These are phyloP conservation scores for Trichoderma koningii DNA, from an alignment of 2,329 filamentous ascomycete species.

Conservation along the genomic window DNA sequence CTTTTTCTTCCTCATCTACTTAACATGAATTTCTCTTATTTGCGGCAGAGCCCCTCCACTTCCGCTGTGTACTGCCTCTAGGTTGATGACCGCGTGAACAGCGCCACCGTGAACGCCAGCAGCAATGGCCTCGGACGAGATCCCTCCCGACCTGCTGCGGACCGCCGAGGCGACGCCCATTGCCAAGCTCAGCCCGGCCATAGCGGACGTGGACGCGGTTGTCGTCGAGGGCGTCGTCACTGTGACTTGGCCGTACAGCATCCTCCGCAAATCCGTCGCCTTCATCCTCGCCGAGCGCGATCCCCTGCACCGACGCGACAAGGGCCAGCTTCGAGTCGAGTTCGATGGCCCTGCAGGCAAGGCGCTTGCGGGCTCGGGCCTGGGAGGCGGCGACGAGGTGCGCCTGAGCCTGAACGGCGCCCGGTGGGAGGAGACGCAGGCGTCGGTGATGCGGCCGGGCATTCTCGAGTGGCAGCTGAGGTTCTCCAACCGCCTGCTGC, in stretches of 20 bases:
- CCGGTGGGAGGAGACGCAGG: conserved; percentile 61
- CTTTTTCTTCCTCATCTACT: neutral
- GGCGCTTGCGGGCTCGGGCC: conserved; percentile 63
- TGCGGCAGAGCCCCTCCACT: conserved; percentile 22
- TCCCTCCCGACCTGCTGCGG: conserved; percentile 33
- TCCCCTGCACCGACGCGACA: conserved; percentile 72
- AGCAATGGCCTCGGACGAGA: conserved; percentile 34
- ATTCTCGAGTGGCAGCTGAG: conserved; percentile 61
- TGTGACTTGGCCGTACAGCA: conserved; percentile 89
- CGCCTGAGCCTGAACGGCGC: conserved; percentile 69
- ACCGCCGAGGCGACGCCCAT: conserved; percentile 52
- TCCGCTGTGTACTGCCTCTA: neutral
- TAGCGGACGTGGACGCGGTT: conserved; percentile 45
- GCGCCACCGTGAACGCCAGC: conserved; percentile 12
- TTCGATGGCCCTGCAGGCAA: conserved; percentile 72
- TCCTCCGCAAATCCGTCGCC: conserved; percentile 70
- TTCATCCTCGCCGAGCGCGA: conserved; percentile 84
- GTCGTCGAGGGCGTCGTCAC: conserved; percentile 73
- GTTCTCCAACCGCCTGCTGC: conserved; percentile 53
- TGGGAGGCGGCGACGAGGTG: conserved; percentile 80
- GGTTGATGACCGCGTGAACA: conserved; percentile 13
- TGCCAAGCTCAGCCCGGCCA: conserved; percentile 54
- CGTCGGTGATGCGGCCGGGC: conserved; percentile 51
- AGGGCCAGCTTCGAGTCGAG: conserved; percentile 78
- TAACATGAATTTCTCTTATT: conserved; percentile 19